Base-by-base conservation (phyloP, 352 stramenopile genomes). In the Vaucheria bursata region DNA sequence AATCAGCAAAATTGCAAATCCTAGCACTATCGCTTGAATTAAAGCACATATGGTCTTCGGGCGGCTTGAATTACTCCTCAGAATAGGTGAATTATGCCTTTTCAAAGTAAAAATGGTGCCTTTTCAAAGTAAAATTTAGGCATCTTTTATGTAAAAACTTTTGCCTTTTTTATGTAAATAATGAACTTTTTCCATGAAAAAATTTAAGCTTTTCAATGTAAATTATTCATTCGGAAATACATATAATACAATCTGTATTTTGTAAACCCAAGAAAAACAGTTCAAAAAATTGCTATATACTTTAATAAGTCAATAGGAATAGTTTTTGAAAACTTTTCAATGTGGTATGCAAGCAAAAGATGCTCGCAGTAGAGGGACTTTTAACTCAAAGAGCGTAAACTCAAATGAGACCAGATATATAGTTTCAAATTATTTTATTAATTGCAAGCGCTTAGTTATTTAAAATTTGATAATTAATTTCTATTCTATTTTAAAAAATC, bases 21-120 rank as follows among this genome's bases (percentile, higher is more conserved):
- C 77, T 3, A 82, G 38, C 36, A 82, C 18, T 1, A 73, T 6
- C 50, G 70, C 59, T 66, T 79, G 70, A n/a, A 59, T 25, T 0
- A 82, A 25, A 2, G 70, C 65, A 37, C 77, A 82, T 31, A 40
- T 31, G 29, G 25, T 64, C 70, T 52, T 79, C 36, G 40, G 39
- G 49, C 50, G 38, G 7, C 2, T 68, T 31, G 8, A 2, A 2
- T 2, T 7, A 2, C 53, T 37, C 31, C 53, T 34, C 2, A 34
- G 53, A 2, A 68, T 34, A 2, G 37, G 2, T 2, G 53, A 2
- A 2, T 31, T 8, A 34, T 68, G 34, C 31, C 37, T 31, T 34
- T 34, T 68, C 31, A 7, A 68, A 12, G 45, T 25, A 25, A 12
- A 25, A 12, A 25, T 59, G 45, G 45, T 12, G 12, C 12, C 45